These are phyloP conservation scores for Acer saccharum DNA, from an alignment of 345 rosid genomes.

Conservation along the genomic window DNA sequence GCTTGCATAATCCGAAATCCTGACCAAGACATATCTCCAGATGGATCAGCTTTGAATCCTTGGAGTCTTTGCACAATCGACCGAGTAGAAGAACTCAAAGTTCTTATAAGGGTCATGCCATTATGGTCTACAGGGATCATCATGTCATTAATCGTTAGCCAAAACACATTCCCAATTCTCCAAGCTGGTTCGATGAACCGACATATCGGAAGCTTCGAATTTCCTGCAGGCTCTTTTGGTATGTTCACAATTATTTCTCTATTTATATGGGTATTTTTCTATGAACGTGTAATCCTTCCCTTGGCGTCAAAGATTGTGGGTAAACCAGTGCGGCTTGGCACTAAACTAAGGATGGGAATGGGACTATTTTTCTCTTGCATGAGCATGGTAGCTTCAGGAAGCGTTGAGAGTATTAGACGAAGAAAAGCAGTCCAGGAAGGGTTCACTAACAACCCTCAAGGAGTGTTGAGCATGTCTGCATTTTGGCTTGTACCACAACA, in stretches of 20 bases:
- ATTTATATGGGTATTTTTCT: slow-evolving; percentile 56
- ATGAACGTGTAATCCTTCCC: slow-evolving; percentile 72
- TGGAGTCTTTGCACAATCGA: slow-evolving; percentile 80
- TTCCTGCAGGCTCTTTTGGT: slow-evolving; percentile 74
- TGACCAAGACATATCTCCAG: slow-evolving; percentile 46
- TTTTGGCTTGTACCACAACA: slow-evolving; percentile 79
- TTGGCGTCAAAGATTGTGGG: slow-evolving; percentile 63
- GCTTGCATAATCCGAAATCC: slow-evolving; percentile 60
- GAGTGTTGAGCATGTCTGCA: slow-evolving; percentile 60
- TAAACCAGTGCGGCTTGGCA: slow-evolving; percentile 50
- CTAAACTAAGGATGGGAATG: slow-evolving; percentile 71
- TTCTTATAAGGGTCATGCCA: slow-evolving; percentile 63
- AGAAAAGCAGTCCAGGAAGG: slow-evolving; percentile 62
- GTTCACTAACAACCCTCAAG: slow-evolving; percentile 36
- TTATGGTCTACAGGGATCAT: slow-evolving; percentile 78
- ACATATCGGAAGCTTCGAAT: slow-evolving; percentile 56
- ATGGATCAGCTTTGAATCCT: slow-evolving; percentile 65
- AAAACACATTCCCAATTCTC: slow-evolving; percentile 57
- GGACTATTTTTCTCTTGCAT: slow-evolving; percentile 58
- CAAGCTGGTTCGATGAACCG: slow-evolving; percentile 81
- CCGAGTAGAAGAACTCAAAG: slow-evolving; percentile 83
- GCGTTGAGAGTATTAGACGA: slow-evolving; percentile 59
- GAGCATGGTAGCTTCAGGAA: slow-evolving; percentile 66
- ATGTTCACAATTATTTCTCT: slow-evolving; percentile 53
- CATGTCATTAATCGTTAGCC: slow-evolving; percentile 63